Conservation (phyloP, 179 eudicot genomes). For the Camellia oleifera region DNA sequence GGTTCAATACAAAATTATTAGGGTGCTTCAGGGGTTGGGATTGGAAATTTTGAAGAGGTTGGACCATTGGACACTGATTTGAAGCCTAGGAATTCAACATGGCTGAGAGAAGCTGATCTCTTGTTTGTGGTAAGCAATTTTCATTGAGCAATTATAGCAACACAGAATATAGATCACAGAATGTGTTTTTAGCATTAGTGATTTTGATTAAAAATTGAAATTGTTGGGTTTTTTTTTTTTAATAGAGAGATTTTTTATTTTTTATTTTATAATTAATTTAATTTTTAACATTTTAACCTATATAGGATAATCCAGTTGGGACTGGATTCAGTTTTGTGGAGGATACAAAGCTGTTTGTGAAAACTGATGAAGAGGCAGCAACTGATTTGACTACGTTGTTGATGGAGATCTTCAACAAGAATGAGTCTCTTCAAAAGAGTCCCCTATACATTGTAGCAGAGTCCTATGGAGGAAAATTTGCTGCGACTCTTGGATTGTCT, state of each 20-base stretch:
- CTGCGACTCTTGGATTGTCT: conserved; percentile 71
- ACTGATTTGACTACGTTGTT: conserved; percentile 63
- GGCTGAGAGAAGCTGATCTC: conserved; percentile 81
- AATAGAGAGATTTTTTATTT: too few relatives aligned
- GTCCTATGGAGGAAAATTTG: conserved; percentile 93
- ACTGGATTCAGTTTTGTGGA: conserved; percentile 91
- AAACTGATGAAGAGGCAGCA: conserved; percentile 81
- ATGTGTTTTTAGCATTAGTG: too few relatives aligned
- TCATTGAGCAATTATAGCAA: too few relatives aligned
- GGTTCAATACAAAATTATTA: conserved; percentile 10
- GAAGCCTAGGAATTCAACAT: conserved; percentile 76
- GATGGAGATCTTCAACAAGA: conserved; percentile 50
- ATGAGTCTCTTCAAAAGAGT: conserved; percentile 48
- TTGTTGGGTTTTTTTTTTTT: neutral
- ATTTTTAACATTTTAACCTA: too few relatives aligned
- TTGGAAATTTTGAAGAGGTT: conserved; percentile 84
- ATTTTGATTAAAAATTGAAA: neutral
- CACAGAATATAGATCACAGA: too few relatives aligned
- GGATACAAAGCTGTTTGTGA: conserved; percentile 54
- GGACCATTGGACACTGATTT: conserved; percentile 76
- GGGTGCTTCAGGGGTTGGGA: conserved; percentile 89
- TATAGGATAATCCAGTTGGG: conserved; percentile 94
- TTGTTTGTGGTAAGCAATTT: conserved; percentile 63
- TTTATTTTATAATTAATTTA: too few relatives aligned
- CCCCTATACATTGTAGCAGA: conserved; percentile 82